Base-by-base conservation (phyloP, 2,329 filamentous ascomycete genomes). In the Colletotrichum zoysiae region DNA sequence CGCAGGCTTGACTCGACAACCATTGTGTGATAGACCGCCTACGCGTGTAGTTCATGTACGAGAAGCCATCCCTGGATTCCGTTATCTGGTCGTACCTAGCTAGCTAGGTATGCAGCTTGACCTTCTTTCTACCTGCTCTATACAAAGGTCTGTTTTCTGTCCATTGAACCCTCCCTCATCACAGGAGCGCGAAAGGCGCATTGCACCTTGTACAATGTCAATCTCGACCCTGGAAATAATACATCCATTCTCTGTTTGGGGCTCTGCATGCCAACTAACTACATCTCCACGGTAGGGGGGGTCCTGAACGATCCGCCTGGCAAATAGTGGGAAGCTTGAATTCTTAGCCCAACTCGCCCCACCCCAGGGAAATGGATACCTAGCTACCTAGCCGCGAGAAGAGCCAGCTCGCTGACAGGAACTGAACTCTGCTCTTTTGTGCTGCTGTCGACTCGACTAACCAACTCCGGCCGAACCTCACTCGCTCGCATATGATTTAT, bases 1-100 rank as follows among this genome's bases (percentile, higher is more conserved):
- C 20, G 55, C 35, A 8, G 12, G 35, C 61, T 70, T 70, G 67
- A 70, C 67, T 70, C 67, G 61, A 46, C 16, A 7, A 26, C 23
- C 61, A 53, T 33, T 3, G 26, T 26, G 26, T 26, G 26, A 26
- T 26, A 26, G 38, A 40, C 20, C 3, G 12, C 40, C 40, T 16
- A 42, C 14, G 7, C 38, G 11, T 40, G 12, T 40, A 14, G 9
- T 40, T 40, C 12, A 40, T 40, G 38, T 40, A 12, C 3, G 50
- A 33, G 18, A 11, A 26, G 8, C 33, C 6, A 14, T 9, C 35
- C 55, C 56, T 44, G 33, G 64, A 60, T 44, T 26, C 56, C n/a
- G 35, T 51, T n/a, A 35, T n/a, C 30, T n/a, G 50, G 9, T 23
- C 9, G 23, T 8, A 5, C 14, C 12, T 16, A n/a, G n/a, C n/a